Evolutionary conservation across 176 grass and related monocot species (phyloP).

Genomic region (Ensete ventricosum): DNA sequence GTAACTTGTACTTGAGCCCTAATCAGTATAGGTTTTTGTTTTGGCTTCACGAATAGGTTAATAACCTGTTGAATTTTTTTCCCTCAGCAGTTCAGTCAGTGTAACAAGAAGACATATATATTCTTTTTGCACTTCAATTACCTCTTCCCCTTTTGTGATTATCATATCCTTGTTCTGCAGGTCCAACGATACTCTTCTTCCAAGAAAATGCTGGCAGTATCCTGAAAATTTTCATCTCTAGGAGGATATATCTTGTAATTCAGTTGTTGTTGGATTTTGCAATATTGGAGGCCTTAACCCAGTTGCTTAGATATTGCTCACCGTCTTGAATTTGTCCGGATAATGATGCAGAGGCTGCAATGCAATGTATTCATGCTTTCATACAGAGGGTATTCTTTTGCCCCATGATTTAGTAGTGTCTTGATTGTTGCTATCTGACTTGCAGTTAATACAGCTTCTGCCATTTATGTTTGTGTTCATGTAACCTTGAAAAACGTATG

Average conservation of each 20-base stretch:
- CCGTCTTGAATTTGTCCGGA: conserved; percentile 76
- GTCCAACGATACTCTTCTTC: conserved; percentile 95
- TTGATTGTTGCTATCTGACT: background rate
- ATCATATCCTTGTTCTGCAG: conserved; percentile 38
- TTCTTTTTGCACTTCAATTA: background rate
- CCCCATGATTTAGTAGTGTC: conserved; percentile 2
- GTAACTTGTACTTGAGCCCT: no score
- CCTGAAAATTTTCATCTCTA: conserved; percentile 34
- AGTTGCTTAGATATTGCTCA: conserved; percentile 87
- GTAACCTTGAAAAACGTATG: background rate
- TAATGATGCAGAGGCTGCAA: conserved; percentile 87
- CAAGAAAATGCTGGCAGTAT: conserved; percentile 99
- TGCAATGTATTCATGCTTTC: conserved; percentile 99
- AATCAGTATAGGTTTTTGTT: no score
- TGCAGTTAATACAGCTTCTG: background rate
- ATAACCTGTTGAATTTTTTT: no score
- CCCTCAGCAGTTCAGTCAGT: no score
- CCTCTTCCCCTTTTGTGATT: background rate
- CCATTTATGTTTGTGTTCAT: background rate
- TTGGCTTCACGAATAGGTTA: no score
- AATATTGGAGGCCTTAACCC: conserved; percentile 13
- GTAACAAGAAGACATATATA: no score
- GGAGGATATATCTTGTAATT: background rate
- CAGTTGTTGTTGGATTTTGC: conserved; percentile 5
- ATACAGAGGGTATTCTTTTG: conserved; percentile 75